Base-by-base conservation (phyloP, 768 basidiomycete species). In the Pleurotus eryngii region DNA sequence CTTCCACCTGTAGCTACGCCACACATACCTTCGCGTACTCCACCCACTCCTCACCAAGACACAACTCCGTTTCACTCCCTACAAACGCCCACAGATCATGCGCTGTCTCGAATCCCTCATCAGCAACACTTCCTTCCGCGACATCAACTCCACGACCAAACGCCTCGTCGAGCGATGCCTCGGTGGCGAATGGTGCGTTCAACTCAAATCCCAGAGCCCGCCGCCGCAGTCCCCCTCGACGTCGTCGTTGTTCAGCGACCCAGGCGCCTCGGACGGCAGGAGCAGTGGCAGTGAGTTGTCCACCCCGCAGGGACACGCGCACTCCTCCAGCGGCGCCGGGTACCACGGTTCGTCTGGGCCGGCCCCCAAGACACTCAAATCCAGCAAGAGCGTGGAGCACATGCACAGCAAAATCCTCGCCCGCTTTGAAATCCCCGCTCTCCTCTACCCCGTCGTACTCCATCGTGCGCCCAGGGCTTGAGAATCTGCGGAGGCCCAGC, bases 41-140 rank as follows among this genome's bases (percentile, higher is more conserved):
- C 92, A 98, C 66, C 97, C 96, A 0, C 85, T 99, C 3, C 81
- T 99, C 43, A 94, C 90, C 8, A 94, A 92, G 70, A 98, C 96
- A 0, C 97, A 99, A 70, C 79, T 99, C 5, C 85, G 85, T 11
- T 75, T 82, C 12, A 72, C 86, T 57, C 90, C 93, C 0, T 98
- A 98, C 76, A 99, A 99, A 68, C 90, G 95, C 6, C 80, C 88
- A 1, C 91, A 95, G 68, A 91, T 98, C 64, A 86, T 93, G 17
- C 83, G 84, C 46, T 79, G 89, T 9, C 81, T 99, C 26, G 89
- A 93, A 64, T 87, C 85, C 0, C 80, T 97, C 26, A 77, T 88
- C 35, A 79, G 85, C 58, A 82, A 95, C 63, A 76, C 84, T 12
- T 77, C 83, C 43, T 90, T 97, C 54, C 83, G 90, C 27, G 91